These are phyloP conservation scores for Pythium folliculosum DNA, from an alignment of 352 stramenopile species.

Conservation along the genomic window DNA sequence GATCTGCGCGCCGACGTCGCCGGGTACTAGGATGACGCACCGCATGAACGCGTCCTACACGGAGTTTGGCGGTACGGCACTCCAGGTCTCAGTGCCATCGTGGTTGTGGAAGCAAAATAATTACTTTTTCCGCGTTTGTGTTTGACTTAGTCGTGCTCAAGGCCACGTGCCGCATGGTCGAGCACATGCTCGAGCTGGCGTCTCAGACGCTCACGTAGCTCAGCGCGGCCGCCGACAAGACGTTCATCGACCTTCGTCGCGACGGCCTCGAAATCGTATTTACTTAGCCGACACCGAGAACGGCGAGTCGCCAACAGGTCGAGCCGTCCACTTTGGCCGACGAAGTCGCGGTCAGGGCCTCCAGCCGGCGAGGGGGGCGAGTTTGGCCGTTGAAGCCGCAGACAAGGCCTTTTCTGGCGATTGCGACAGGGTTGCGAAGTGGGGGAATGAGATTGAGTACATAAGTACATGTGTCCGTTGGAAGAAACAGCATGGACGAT, in stretches of 20 bases:
- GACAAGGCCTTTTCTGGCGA: too few relatives aligned
- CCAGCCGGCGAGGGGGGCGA: too few relatives aligned
- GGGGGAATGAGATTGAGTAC: too few relatives aligned
- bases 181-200: conserved; percentile 62
- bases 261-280: conserved; percentile 39
- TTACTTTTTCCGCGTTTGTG: background rate
- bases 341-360: too few relatives aligned
- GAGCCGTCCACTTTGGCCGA: too few relatives aligned
- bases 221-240: conserved; percentile 49
- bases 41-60: conserved; percentile 83
- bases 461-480: too few relatives aligned
- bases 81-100: too few relatives aligned
- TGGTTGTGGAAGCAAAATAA: too few relatives aligned
- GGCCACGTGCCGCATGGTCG: conserved; percentile 58
- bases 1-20: conserved; percentile 53
- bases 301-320: too few relatives aligned
- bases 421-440: too few relatives aligned
- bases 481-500: too few relatives aligned
- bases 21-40: conserved; percentile 37
- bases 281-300: conserved; percentile 71
- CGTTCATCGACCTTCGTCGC: conserved; percentile 75
- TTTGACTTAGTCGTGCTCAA: conserved; percentile 71
- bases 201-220: conserved; percentile 61
- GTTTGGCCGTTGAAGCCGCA: too few relatives aligned
- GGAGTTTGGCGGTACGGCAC: conserved; percentile 76